Percentiles rank a stretch among this genome's conserved stretches.
phyloP scores from a whole-genome alignment of 2,329 filamentous ascomycete species.

The Knufia petricola region DNA sequence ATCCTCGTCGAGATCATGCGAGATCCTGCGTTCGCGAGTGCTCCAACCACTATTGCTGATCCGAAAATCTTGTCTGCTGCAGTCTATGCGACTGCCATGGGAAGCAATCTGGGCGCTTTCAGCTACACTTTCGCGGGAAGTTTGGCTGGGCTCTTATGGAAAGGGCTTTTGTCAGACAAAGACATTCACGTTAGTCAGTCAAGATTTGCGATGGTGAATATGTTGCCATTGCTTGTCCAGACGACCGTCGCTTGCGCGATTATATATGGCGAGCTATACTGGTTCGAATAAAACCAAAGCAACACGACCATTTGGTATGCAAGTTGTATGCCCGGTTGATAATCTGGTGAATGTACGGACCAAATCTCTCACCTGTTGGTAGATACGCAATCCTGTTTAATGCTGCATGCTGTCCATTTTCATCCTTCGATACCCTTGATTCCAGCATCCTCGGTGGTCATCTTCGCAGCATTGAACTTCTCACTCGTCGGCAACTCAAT shows the following conservation, averaged over 20 bases:
- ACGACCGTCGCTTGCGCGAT: slow-evolving; percentile 18
- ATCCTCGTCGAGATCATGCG: slow-evolving; percentile 24
- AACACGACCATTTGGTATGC: too few species aligned
- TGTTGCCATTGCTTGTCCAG: slow-evolving; percentile 20
- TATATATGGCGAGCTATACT: slow-evolving; percentile 21
- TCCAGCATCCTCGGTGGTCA: slow-evolving; percentile 28
- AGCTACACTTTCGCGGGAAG: slow-evolving; percentile 23
- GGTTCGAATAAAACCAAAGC: slow-evolving; percentile 14
- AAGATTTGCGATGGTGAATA: slow-evolving; percentile 21
- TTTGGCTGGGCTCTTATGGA: slow-evolving; percentile 21
- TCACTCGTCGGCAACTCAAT: slow-evolving; percentile 32
- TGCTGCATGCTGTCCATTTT: too few species aligned
- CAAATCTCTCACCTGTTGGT: too few species aligned
- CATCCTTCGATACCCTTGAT: slow-evolving; percentile 31
- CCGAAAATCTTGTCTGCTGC: slow-evolving; percentile 14
- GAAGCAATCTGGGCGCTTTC: slow-evolving; percentile 23
- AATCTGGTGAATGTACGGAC: neutral
- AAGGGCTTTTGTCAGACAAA: slow-evolving; percentile 19
- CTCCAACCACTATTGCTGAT: slow-evolving; percentile 12
- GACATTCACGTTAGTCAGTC: slow-evolving; percentile 18
- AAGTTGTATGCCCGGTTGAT: too few species aligned
- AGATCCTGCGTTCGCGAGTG: slow-evolving; percentile 15
- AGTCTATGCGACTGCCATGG: slow-evolving; percentile 21
- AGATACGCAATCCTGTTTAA: too few species aligned
- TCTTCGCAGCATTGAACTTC: slow-evolving; percentile 30